Evolutionary conservation across 2,329 filamentous ascomycete genomes (phyloP), one percentile per base, ranked within the genome.

Genomic region (Talaromyces sp.): DNA sequence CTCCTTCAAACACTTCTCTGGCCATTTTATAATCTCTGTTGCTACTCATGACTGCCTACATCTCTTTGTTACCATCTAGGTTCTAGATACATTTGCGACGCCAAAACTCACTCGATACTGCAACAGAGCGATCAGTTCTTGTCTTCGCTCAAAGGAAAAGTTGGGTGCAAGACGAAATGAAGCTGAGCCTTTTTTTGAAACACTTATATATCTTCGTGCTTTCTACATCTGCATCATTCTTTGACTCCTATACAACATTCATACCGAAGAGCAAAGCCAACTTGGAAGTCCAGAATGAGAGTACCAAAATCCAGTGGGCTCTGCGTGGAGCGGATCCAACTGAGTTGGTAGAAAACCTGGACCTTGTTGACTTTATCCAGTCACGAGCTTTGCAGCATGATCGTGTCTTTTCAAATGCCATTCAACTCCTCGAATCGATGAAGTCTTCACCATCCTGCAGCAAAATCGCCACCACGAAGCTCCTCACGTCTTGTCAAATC

Each of bases 401-500:
- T 51, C 68, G 66, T 2, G 64, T 79, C n/a, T 76, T 79, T 50
- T 70, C 68, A 3, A 67, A 77, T 56, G 80, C 79, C 2, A 65
- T 81, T 19, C 68, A 73, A 3, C 66, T 81, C 2, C 69, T 84
- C 3, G 68, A 77, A 14, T 75, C 75, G 0, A 72, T 83, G 66
- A 72, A 79, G 53, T 71, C 73, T 5, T 72, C 77, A 10, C 77
- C 81, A 2, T 79, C 81, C 0, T 86, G 84, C 71, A 78, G 80
- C 60, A 78, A 79, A 8, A 69, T 83, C 41, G 84, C 84, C 8
- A 77, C 80, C 2, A 75, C 77, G 2, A 77, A 75, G 41, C 74
- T 86, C 3, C 73, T 85, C 58, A 74, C 78, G 55, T 82, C 82
- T 35, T 87, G 84, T 66, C 77, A 82, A 64, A 71, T 75, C 0